Base-by-base conservation (phyloP, 129 eudicot species). In the Flaveria brownii region DNA sequence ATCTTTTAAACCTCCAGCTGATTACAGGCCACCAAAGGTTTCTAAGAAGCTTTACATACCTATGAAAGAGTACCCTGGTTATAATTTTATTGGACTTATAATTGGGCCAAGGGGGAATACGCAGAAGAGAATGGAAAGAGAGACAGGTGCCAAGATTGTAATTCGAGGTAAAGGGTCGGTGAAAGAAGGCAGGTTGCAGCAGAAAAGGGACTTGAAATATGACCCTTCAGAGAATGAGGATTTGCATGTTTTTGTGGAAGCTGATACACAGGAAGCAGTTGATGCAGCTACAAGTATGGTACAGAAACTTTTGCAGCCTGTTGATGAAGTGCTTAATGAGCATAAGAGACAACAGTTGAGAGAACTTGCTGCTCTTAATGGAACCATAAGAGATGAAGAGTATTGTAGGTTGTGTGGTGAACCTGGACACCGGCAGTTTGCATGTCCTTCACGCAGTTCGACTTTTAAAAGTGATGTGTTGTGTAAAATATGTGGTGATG, bases 61-160 rank as follows among this genome's bases (percentile, higher is more conserved):
- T 36, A 85, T 85, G 92, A 92, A 89, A 70, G 92, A 92, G 63
- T 92, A 78, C 17, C 97, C 96, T 0, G 97, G 97, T 0, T 92
- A 92, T 43, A 92, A 92, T 81, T 92, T 92, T 71, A 92, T 92
- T 26, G 97, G 97, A 0, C 73, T 91, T 61, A 91, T 91, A 26
- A 91, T 91, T 73, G 97, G 97, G 11, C 97, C 97, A 2, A 87
- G 97, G 66, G 97, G 97, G 64, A 91, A 91, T 61, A 91, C 97
- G 8, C 97, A 91, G 77, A 91, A 91, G 77, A 77, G 97, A 74
- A 91, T 91, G 97, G 97, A 88, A 78, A 85, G 71, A 57, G 97
- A 91, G 70, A 91, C 96, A 0, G 97, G 97, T 14, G 97, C 97
- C 0, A 91, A 91, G 81, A 91, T 91, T 84, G 97, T 92, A 55